Base-by-base conservation (phyloP, 768 basidiomycete species). In the Auriculariales sp. region DNA sequence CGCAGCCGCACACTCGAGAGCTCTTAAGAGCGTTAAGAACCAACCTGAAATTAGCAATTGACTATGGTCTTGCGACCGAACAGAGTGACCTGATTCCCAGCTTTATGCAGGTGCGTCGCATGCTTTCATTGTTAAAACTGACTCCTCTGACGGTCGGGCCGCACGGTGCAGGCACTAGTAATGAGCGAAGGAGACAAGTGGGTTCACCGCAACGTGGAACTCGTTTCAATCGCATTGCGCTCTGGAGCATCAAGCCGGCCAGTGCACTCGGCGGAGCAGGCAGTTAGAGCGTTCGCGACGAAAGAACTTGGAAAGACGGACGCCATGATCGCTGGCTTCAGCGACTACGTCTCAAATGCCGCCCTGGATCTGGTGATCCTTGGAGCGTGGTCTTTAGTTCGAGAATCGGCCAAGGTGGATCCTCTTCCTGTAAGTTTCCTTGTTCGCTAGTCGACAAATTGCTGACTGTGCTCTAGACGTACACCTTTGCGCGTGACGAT, bases 131-230 rank as follows among this genome's bases (percentile, higher is more conserved):
- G n/a, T n/a, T n/a, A n/a, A n/a, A n/a, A n/a, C n/a, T n/a, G n/a
- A n/a, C n/a, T n/a, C n/a, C n/a, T n/a, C n/a, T n/a, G n/a, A n/a
- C n/a, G n/a, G n/a, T n/a, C n/a, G n/a, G n/a, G n/a, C n/a, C n/a
- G n/a, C n/a, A n/a, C n/a, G n/a, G n/a, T n/a, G n/a, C n/a, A n/a
- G n/a, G 90, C 90, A 14, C 68, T 97, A 30, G 78, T 98, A 56
- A 97, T 97, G 93, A 90, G 86, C 50, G 92, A 95, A 69, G 93
- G 93, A 14, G 87, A 93, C 56, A 74, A 78, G 53, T 95, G 89
- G 87, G 75, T 98, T n/a, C 69, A 69, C 51, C 72, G 78, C 2
- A 78, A 90, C 52, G 74, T 80, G 3, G 71, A 75, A 15, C 78
- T 77, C 42, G 68, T 92, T 49, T 73, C 79, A 0, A 73, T 81